Base-by-base conservation (phyloP, 1,284 basidiomycete species). In the Acaromyces ingoldii region DNA sequence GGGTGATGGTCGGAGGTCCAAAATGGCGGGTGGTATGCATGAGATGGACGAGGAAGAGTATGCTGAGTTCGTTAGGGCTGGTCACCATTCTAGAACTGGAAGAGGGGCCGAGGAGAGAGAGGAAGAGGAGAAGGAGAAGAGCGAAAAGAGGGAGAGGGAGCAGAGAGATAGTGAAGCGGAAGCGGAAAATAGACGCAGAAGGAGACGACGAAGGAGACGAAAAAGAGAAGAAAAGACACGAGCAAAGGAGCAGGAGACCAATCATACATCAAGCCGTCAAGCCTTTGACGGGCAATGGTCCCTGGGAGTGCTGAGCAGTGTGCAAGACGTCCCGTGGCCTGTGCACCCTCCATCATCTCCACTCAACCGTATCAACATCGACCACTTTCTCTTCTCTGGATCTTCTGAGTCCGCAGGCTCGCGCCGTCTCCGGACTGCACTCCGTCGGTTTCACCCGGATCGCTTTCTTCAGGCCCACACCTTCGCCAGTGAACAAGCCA, bases 21-120 rank as follows among this genome's bases (percentile, higher is more conserved):
- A n/a, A n/a, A n/a, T n/a, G 10, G 6, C 11, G n/a, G 42, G 21
- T 10, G 13, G 42, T 9, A 25, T 36, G 25, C n/a, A 45, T n/a
- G 22, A 29, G 42, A 45, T 45, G 42, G 42, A 45, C 22, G 42
- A 45, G 13, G 42, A 45, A 17, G 42, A 45, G 42, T 45, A 45
- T 30, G 42, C 42, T 17, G 42, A 45, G 31, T 45, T 17, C 42
- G 25, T 45, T 22, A 25, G 42, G 25, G 42, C n/a, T n/a, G 42
- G 42, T 6, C 31, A 45, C 42, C 9, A 34, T n/a, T 34, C 25
- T 17, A 45, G 31, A 17, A 13, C n/a, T n/a, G 42, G 17, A 48
- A 45, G 42, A 17, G 34, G 42, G n/a, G 42, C 30, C 42, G 45
- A 33, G 36, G 22, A 34, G 11, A 25, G 22, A 28, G 21, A 47